Base-by-base conservation (phyloP, 2,329 filamentous ascomycete genomes). In the Diaporthe vexans region DNA sequence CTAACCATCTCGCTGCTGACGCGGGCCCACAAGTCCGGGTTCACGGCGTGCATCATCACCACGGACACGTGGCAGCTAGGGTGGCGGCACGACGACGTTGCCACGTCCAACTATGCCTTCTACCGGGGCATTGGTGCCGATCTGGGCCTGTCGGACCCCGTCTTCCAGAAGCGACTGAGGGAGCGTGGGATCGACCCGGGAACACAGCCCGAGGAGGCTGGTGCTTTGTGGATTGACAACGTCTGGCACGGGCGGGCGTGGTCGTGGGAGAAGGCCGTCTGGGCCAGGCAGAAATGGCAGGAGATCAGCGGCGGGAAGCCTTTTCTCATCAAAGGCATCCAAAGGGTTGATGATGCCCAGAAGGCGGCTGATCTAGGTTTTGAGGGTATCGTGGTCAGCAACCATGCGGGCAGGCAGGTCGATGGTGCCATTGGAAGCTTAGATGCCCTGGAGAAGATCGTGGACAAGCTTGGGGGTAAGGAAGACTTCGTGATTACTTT, bases 41-140 rank as follows among this genome's bases (percentile, higher is more conserved):
- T 89, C 79, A 85, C 86, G 3, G 91, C 86, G 0, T 88, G 88
- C 72, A 88, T 93, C 9, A 81, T 93, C 1, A 92, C 90, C 0
- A 86, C 90, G 0, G 91, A 93, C 80, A 93, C 90, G 0, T 92
- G 89, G 90, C 88, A 91, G 78, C 85, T 92, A 0, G 90, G 86
- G 7, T 92, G 89, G 90, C 84, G 90, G 40, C 89, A 91, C 78
- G 86, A 90, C 79, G 90, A 91, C 76, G 83, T 88, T 26, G 85
- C 85, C 19, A 87, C 84, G 11, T 86, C 84, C 54, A 92, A 92
- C 78, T 92, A 91, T 78, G 89, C 89, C 0, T 92, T 92, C 78
- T 92, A 92, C 80, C 87, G 89, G 73, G 89, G 89, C 17, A 84
- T 87, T 48, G 91, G 91, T 15, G 88, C 87, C 0, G 89, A 91